Evolutionary conservation across 1,139 yeast species (phyloP), one percentile per base, ranked within the genome.

Genomic region (Blastobotrys aristatus): DNA sequence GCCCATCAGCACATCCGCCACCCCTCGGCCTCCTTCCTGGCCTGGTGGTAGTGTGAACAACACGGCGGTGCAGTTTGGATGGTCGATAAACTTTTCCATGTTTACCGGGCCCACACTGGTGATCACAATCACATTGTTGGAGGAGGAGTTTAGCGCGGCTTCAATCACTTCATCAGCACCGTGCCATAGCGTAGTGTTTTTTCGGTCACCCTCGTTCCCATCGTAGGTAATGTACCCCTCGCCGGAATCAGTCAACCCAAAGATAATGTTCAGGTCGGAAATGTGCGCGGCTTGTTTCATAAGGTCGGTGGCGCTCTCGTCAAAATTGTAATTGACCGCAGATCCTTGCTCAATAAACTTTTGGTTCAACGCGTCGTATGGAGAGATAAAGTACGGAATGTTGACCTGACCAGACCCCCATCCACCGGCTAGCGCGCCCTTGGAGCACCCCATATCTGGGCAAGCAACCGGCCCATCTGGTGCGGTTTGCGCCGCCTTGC

Each of bases 221-320:
- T 79, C 84, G 30, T 79, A 79, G 52, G 71, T 73, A 42, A 77
- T 69, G 57, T 72, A 77, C 0, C 82, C 84, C 63, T 80, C 85
- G 14, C 84, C 85, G 10, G 83, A 74, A 20, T 51, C 49, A 29
- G 55, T 37, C 44, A 68, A 68, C 0, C 75, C 84, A 50, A 79
- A 69, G 1, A 80, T 78, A 27, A 79, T 64, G 4, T 80, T 67
- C 61, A 77, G 61, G 56, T 77, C 82, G 0, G 80, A 77, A 53
- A 64, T 65, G 48, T 74, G 77, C 2, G 80, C 74, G 2, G 73
- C 62, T 52, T 61, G 69, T 54, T 21, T 59, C 55, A 14, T 37
- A 26, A 31, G 31, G 11, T 20, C 41, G 21, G 47, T 35, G 17
- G 33, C 43, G 26, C 18, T 22, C 18, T 34, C 35, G 17, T 54